Evolutionary conservation across 208 protist genomes (phyloP).

Genomic region (Leptomonas seymouri): DNA sequence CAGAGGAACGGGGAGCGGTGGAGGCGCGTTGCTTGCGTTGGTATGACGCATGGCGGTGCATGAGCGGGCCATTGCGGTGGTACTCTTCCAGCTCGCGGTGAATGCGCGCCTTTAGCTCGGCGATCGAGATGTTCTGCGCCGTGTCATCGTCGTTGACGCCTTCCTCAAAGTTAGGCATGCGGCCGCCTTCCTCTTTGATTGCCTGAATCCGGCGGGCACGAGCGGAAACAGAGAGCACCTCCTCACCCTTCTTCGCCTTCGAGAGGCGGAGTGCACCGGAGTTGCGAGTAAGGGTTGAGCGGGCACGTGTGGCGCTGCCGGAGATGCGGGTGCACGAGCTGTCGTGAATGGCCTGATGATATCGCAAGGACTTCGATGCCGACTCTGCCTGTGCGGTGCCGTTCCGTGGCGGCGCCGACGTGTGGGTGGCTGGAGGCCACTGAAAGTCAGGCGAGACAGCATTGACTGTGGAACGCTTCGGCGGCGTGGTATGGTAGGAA

Average conservation of each 20-base stretch:
- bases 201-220: slow-evolving; percentile 31
- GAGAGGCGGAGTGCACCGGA: neutral
- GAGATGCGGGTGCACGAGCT: neutral
- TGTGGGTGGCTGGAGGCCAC: slow-evolving; percentile 3
- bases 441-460: slow-evolving; percentile 7
- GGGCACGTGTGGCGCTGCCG: slow-evolving; percentile 13
- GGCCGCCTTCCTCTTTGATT: slow-evolving; percentile 24
- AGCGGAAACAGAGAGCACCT: slow-evolving; percentile 25
- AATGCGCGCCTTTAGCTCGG: slow-evolving; percentile 60
- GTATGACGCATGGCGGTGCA: slow-evolving; percentile 29
- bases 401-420: slow-evolving; percentile 1
- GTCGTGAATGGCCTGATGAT: neutral
- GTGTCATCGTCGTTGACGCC: slow-evolving; percentile 50
- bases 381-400: neutral
- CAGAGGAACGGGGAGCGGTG: slow-evolving; percentile 8
- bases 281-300: neutral
- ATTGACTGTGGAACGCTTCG: neutral
- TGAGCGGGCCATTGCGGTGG: slow-evolving; percentile 46
- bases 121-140: slow-evolving; percentile 45
- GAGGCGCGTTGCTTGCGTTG: slow-evolving; percentile 13
- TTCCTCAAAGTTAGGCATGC: slow-evolving; percentile 43
- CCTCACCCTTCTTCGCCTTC: slow-evolving; percentile 23
- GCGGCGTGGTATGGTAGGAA: slow-evolving; percentile 21
- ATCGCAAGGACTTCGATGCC: neutral
- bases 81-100: slow-evolving; percentile 73